Evolutionary conservation across 371 early-diverging fungal genomes (phyloP).

Genomic region (Umbelopsis sp.): DNA sequence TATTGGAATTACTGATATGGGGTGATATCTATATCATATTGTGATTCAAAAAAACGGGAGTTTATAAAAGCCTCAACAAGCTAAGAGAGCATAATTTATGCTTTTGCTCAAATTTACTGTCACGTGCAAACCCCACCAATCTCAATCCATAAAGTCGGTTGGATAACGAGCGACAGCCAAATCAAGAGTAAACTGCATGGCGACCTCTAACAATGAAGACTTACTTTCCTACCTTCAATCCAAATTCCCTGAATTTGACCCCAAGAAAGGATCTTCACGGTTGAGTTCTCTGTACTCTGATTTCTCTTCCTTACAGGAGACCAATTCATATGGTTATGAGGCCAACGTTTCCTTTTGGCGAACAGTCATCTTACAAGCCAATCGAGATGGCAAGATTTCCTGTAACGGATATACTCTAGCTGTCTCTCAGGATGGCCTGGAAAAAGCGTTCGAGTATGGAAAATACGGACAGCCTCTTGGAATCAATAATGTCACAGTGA

Average conservation of each 20-base stretch:
- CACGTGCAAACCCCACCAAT: background rate
- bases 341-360: constrained; percentile 35
- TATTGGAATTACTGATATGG: too few species aligned
- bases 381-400: constrained; percentile 29
- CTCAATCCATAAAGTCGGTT: background rate
- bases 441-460: constrained; percentile 14
- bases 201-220: constrained; percentile 24
- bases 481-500: constrained; percentile 26
- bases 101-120: background rate
- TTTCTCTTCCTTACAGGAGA: constrained; percentile 27
- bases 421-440: constrained; percentile 21
- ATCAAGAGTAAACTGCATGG: constrained; percentile 20
- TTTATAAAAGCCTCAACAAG: too few species aligned
- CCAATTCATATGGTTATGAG: constrained; percentile 37
- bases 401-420: constrained; percentile 23
- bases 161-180: background rate
- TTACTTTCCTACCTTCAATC: constrained; percentile 27
- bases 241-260: constrained; percentile 30
- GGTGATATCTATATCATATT: too few species aligned
- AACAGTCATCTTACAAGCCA: constrained; percentile 27
- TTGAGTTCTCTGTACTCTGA: constrained; percentile 36
- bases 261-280: constrained; percentile 24
- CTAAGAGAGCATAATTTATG: too few species aligned
- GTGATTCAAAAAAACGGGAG: too few species aligned
- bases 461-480: constrained; percentile 29